Percentiles rank a stretch among this genome's conserved stretches.
Conservation (phyloP, 164 flowering plant genomes). For the Vitis riparia region DNA sequence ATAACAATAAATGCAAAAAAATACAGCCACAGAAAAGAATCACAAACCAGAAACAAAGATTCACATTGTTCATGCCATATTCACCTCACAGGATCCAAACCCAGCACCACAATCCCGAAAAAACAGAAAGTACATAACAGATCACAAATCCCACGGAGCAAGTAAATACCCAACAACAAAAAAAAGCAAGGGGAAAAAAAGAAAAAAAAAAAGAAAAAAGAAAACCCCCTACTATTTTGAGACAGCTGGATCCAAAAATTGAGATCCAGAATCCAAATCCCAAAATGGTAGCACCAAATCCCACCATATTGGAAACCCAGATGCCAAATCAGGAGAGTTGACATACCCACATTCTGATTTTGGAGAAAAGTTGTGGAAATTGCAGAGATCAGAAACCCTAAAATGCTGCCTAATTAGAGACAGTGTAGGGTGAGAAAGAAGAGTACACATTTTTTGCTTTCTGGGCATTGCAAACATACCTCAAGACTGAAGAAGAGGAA, state of each 20-base stretch:
- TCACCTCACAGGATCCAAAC: constrained; percentile 2
- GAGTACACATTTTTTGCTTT: constrained; percentile 7
- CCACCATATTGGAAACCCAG: constrained; percentile 18
- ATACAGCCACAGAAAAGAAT: neutral
- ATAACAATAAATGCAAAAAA: neutral
- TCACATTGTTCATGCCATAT: neutral
- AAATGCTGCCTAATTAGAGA: neutral
- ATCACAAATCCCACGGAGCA: too few relatives aligned
- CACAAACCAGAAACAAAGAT: neutral
- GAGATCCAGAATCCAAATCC: constrained; percentile 15
- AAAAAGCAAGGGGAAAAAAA: neutral
- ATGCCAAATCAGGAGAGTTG: constrained; percentile 10
- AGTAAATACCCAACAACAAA: neutral
- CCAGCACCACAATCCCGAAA: neutral
- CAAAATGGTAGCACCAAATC: neutral
- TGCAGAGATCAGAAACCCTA: constrained; percentile 16
- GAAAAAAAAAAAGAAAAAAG: neutral
- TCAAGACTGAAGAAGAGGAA: neutral
- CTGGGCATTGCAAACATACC: constrained; percentile 1
- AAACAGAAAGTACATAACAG: too few relatives aligned
- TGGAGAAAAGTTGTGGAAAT: neutral
- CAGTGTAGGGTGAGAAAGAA: neutral
- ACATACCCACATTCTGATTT: constrained; percentile 30
- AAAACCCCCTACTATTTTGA: neutral
- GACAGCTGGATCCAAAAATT: constrained; percentile 1